phyloP scores from a whole-genome alignment of 1,284 basidiomycete genomes.

The Cutaneotrichosporon daszewskae region DNA sequence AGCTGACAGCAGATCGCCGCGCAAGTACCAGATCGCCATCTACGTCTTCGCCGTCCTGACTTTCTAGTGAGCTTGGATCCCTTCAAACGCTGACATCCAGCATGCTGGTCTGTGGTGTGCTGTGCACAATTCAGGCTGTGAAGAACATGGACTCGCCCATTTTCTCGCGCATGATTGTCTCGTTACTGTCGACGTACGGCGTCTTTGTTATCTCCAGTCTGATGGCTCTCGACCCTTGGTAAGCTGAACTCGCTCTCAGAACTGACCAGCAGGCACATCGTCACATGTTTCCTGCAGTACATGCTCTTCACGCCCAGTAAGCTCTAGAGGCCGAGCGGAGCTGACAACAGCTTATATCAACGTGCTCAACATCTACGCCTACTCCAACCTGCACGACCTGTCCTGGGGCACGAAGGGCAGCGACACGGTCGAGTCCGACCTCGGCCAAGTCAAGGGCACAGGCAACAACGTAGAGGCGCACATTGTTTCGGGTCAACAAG shows the following conservation, averaged over 20 bases:
- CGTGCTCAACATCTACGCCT: slow-evolving; percentile 31
- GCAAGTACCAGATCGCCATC: slow-evolving; percentile 79
- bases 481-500: slow-evolving; percentile 75
- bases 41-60: slow-evolving; percentile 73
- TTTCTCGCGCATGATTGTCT: slow-evolving; percentile 49
- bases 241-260: not conserved
- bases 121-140: slow-evolving; percentile 67
- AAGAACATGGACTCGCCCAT: slow-evolving; percentile 59
- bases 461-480: slow-evolving; percentile 79
- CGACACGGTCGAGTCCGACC: slow-evolving; percentile 63
- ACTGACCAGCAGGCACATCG: slow-evolving; percentile 54
- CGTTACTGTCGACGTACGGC: slow-evolving; percentile 68
- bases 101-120: slow-evolving; percentile 59
- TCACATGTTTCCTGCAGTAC: slow-evolving; percentile 87
- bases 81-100: slow-evolving; percentile 4
- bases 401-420: slow-evolving; percentile 85
- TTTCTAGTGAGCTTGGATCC: slow-evolving; percentile 53
- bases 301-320: slow-evolving; percentile 59
- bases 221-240: slow-evolving; percentile 58
- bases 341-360: slow-evolving; percentile 16
- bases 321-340: slow-evolving; percentile 7
- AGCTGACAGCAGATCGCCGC: slow-evolving; percentile 56
- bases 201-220: slow-evolving; percentile 71
- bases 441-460: slow-evolving; percentile 62
- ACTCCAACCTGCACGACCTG: slow-evolving; percentile 57